phyloP scores from a whole-genome alignment of 345 rosid genomes.

The Eucalyptus cladocalyx region DNA sequence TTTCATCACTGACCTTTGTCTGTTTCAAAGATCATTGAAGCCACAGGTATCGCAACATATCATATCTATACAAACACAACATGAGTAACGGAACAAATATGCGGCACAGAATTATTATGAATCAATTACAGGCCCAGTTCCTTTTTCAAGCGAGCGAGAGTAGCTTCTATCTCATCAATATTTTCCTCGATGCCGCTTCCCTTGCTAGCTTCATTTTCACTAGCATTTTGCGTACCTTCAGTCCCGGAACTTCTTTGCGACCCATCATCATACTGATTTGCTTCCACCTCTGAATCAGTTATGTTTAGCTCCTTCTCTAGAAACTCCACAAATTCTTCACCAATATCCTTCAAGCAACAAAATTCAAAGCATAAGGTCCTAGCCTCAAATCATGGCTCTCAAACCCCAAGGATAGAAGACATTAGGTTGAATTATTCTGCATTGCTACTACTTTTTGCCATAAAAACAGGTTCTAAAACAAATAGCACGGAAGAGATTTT shows the following conservation, averaged over 20 bases:
- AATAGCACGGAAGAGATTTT: not conserved
- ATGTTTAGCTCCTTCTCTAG: constrained; percentile 83
- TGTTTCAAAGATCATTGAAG: not conserved
- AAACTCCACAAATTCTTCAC: constrained; percentile 93
- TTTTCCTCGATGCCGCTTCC: constrained; percentile 52
- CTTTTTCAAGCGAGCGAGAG: constrained; percentile 71
- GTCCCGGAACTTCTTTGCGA: constrained; percentile 1
- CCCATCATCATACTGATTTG: not conserved
- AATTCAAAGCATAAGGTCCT: not conserved
- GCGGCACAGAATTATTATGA: not conserved
- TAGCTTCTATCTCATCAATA: constrained; percentile 87
- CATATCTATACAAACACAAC: not conserved
- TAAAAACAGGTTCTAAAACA: not conserved
- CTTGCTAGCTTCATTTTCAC: constrained; percentile 10
- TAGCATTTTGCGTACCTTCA: not conserved
- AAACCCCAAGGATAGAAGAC: not conserved
- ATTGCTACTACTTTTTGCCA: not conserved
- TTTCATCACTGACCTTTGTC: not conserved
- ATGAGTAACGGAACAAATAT: not conserved
- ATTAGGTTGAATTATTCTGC: not conserved
- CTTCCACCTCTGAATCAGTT: constrained; percentile 31
- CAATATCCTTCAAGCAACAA: constrained; percentile 45
- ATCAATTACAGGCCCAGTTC: constrained; percentile 63
- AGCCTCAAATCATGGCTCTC: not conserved
- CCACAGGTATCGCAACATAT: not conserved